These are phyloP conservation scores for Leptomonas pyrrhocoris DNA, from an alignment of 208 protist genomes.

Conservation along the genomic window DNA sequence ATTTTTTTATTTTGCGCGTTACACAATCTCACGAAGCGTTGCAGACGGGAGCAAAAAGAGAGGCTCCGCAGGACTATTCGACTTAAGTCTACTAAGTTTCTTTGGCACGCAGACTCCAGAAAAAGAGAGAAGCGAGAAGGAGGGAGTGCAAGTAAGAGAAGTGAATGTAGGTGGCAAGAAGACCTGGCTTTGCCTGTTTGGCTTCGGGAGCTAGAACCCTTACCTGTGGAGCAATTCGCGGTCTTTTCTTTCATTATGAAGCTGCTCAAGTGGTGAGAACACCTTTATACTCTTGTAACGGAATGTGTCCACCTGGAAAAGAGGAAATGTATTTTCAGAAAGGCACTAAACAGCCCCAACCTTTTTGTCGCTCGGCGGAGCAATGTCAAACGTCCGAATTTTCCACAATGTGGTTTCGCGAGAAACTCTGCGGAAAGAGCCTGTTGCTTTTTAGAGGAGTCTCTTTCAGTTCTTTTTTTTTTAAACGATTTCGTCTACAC, in stretches of 20 bases:
- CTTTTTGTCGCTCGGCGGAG: too few relatives aligned
- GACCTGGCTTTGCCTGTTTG: too few relatives aligned
- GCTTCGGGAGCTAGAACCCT: too few relatives aligned
- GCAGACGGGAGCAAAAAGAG: neutral
- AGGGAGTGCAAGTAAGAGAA: neutral
- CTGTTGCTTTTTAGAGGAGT: neutral
- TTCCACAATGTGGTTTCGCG: neutral
- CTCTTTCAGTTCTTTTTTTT: neutral
- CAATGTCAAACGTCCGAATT: too few relatives aligned
- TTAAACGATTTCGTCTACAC: neutral
- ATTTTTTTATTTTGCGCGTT: neutral
- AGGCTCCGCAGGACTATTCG: neutral
- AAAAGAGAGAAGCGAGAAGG: neutral
- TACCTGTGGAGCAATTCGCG: too few relatives aligned
- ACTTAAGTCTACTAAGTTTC: constrained; percentile 11
- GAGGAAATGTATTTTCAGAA: too few relatives aligned
- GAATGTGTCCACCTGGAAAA: too few relatives aligned
- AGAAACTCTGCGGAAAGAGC: neutral
- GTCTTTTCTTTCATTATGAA: too few relatives aligned
- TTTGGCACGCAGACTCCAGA: neutral
- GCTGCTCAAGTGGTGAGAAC: too few relatives aligned
- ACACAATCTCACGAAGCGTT: neutral
- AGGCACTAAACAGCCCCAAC: too few relatives aligned
- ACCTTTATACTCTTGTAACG: too few relatives aligned
- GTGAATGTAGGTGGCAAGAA: neutral